These are phyloP conservation scores for Candida sanyiensis DNA, from an alignment of 805 yeast genomes.

Conservation along the genomic window DNA sequence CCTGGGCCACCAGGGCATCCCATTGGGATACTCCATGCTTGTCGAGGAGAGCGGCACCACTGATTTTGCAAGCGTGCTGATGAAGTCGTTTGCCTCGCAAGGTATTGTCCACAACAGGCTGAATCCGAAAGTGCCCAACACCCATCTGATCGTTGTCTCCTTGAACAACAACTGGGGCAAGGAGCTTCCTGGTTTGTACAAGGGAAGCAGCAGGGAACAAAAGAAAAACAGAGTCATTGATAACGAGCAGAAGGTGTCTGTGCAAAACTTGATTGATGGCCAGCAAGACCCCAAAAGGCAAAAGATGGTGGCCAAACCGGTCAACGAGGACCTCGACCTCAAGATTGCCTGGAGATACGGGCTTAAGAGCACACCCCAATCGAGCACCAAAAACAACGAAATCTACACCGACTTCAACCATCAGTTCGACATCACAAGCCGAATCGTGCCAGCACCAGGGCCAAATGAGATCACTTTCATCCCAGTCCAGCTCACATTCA, in stretches of 20 bases:
- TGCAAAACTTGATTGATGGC: constrained; percentile 51
- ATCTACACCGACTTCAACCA: constrained; percentile 50
- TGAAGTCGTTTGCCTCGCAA: constrained; percentile 69
- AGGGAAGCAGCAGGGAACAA: constrained; percentile 61
- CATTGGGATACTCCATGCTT: constrained; percentile 64
- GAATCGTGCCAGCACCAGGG: constrained; percentile 61
- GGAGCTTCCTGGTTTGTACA: constrained; percentile 72
- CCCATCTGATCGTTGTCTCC: constrained; percentile 64
- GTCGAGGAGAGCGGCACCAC: constrained; percentile 85
- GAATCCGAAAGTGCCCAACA: constrained; percentile 34
- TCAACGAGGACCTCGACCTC: constrained; percentile 38
- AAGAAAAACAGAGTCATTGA: constrained; percentile 52
- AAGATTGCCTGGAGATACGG: constrained; percentile 96
- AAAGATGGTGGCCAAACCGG: constrained; percentile 3
- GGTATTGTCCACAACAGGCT: constrained; percentile 63
- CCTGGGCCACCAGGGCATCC: constrained; percentile 78
- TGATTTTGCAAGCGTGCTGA: constrained; percentile 69
- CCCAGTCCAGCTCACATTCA: constrained; percentile 30
- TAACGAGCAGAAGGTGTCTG: constrained; percentile 60
- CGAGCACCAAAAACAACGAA: constrained; percentile 26
- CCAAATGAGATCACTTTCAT: constrained; percentile 55
- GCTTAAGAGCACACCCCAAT: constrained; percentile 32
- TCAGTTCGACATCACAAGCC: constrained; percentile 73
- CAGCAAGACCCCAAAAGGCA: constrained; percentile 9
- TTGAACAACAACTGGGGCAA: constrained; percentile 52